Percentiles rank a stretch among this genome's conserved stretches.
Evolutionary conservation across 257 asterid genomes (phyloP).

Genomic region (Nicotiana benthamiana): DNA sequence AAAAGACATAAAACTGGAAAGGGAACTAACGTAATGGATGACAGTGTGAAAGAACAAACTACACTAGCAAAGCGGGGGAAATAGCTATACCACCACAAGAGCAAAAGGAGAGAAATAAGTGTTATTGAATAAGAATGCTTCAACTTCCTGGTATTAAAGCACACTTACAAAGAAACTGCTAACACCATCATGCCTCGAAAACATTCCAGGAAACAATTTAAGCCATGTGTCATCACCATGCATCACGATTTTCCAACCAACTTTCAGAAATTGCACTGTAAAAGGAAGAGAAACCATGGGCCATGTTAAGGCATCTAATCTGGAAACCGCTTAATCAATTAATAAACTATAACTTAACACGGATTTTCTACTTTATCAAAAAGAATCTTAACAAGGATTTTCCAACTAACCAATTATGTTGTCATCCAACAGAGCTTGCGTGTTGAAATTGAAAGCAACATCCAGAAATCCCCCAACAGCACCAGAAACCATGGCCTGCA

Average conservation of each 20-base stretch:
- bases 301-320: background rate
- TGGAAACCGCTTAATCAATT: conserved; percentile 1
- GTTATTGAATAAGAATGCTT: background rate
- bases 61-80: background rate
- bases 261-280: conserved; percentile 59
- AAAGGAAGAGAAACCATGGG: conserved; percentile 13
- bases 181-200: conserved; percentile 79
- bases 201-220: conserved; percentile 77
- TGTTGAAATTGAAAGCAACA: conserved; percentile 83
- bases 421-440: conserved; percentile 81
- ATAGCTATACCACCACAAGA: background rate
- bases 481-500: conserved; percentile 92
- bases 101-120: background rate
- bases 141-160: background rate
- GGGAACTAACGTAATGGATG: background rate
- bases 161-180: conserved; percentile 88
- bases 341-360: background rate
- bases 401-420: conserved; percentile 75
- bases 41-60: background rate
- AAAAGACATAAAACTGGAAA: background rate
- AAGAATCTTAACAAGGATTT: background rate
- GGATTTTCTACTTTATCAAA: background rate
- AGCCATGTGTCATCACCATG: conserved; percentile 96
- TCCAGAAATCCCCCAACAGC: conserved; percentile 89
- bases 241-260: conserved; percentile 93